A percentile compares a stretch with the other conserved stretches of the same genome.
These are phyloP conservation scores for Rhizopogon rudus DNA, from an alignment of 768 basidiomycete genomes.

Conservation along the genomic window DNA sequence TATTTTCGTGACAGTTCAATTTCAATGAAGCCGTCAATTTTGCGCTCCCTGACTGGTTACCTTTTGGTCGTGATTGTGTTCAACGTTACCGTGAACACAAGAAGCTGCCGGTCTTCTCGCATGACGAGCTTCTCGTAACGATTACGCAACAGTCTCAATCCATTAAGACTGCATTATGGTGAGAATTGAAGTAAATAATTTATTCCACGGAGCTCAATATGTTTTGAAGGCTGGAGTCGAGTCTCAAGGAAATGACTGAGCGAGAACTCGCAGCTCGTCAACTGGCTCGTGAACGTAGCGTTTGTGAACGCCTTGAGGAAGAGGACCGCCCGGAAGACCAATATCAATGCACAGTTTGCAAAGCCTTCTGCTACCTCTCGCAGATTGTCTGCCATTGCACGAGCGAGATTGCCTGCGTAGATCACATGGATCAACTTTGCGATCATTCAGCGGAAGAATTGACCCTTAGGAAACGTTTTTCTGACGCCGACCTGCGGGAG, in stretches of 20 bases:
- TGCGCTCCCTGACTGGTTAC: conserved; percentile 92
- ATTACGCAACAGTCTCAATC: conserved; percentile 93
- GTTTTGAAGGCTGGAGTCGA: conserved; percentile 68
- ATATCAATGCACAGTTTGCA: conserved; percentile 93
- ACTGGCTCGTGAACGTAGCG: conserved; percentile 51
- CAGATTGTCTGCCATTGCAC: conserved; percentile 84
- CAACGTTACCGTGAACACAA: conserved; percentile 84
- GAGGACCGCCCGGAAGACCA: conserved; percentile 89
- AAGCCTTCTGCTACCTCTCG: conserved; percentile 91
- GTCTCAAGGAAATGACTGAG: conserved; percentile 83
- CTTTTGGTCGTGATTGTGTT: conserved; percentile 83
- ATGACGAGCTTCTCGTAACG: conserved; percentile 95
- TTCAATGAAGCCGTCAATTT: conserved; percentile 99
- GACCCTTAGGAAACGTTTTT: conserved; percentile 73
- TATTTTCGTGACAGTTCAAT: conserved; percentile 62
- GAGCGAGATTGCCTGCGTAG: conserved; percentile 75
- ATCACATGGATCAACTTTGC: conserved; percentile 79
- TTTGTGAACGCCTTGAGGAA: conserved; percentile 68
- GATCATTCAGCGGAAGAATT: conserved; percentile 51
- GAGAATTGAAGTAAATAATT: conserved; percentile 23
- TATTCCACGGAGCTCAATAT: conserved; percentile 13
- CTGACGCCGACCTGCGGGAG: conserved; percentile 71
- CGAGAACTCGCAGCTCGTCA: conserved; percentile 72
- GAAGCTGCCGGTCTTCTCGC: conserved; percentile 96
- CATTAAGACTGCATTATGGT: conserved; percentile 94